Conservation (phyloP, 805 yeast genomes). For the Zygotorulaspora danielsina region DNA sequence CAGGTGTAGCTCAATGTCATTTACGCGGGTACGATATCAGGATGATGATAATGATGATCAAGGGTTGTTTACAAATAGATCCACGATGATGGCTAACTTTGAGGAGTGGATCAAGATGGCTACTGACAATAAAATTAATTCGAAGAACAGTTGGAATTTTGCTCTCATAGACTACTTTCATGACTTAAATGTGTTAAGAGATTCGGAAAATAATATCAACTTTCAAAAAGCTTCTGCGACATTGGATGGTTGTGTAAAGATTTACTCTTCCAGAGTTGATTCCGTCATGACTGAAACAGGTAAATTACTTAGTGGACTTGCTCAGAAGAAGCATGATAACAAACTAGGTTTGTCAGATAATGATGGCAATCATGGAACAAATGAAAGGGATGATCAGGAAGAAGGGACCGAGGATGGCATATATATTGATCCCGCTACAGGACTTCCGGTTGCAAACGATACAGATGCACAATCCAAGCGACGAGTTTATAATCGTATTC, state of each 20-base stretch:
- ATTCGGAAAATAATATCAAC: conserved; percentile 71
- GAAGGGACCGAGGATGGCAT: conserved; percentile 26
- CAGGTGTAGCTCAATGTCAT: conserved; percentile 14
- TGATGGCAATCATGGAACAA: conserved; percentile 26
- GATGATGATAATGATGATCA: conserved; percentile 23
- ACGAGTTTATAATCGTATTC: conserved; percentile 31
- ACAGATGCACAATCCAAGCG: conserved; percentile 23
- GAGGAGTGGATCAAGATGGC: conserved; percentile 82
- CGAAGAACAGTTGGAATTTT: conserved; percentile 83
- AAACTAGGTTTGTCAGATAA: conserved; percentile 12
- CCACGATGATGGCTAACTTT: conserved; percentile 50
- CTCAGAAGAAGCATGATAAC: conserved; percentile 39
- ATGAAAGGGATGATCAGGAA: conserved; percentile 21
- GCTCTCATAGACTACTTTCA: conserved; percentile 90
- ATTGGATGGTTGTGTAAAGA: conserved; percentile 90
- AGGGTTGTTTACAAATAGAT: conserved; percentile 34
- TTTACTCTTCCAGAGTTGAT: conserved; percentile 86
- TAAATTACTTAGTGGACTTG: conserved; percentile 69
- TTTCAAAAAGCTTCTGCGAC: conserved; percentile 91
- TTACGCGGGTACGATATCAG: conserved; percentile 17
- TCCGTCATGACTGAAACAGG: conserved; percentile 91
- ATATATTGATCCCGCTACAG: conserved; percentile 34
- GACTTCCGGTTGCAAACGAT: conserved; percentile 32
- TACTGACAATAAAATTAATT: conserved; percentile 77
- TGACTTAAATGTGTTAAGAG: conserved; percentile 69